A percentile compares a stretch with the other conserved stretches of the same genome.
Conservation (phyloP, 2,329 filamentous ascomycete species). For the Allantophomopsis lycopodina region DNA sequence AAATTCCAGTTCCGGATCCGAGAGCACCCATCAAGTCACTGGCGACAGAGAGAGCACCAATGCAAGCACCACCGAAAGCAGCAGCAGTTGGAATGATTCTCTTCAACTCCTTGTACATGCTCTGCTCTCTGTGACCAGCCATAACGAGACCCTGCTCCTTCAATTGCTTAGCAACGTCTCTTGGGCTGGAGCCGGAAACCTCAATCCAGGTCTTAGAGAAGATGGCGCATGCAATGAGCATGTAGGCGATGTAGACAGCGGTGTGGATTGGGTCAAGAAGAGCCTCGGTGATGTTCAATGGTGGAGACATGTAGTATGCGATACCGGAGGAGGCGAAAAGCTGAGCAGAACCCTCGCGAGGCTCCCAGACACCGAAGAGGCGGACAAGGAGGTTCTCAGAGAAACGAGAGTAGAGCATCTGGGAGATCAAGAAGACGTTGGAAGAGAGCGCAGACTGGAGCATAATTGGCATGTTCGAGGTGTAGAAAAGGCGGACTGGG, state of each 20-base stretch:
- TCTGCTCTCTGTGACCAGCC: slow-evolving; percentile 98
- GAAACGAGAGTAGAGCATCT: slow-evolving; percentile 99
- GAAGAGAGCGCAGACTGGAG: slow-evolving; percentile 95
- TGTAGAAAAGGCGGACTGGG: slow-evolving; percentile 98
- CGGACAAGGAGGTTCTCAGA: slow-evolving; percentile 97
- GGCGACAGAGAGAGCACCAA: slow-evolving; percentile 89
- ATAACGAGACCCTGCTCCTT: slow-evolving; percentile 99
- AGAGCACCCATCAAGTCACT: slow-evolving; percentile 93
- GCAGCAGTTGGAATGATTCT: slow-evolving; percentile 96
- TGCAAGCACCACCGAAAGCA: slow-evolving; percentile 96
- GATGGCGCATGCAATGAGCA: slow-evolving; percentile 92
- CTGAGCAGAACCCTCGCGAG: slow-evolving; percentile 89
- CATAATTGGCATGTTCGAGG: slow-evolving; percentile 99
- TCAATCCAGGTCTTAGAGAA: slow-evolving; percentile 99
- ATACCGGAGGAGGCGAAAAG: slow-evolving; percentile 87
- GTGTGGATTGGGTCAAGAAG: slow-evolving; percentile 96
- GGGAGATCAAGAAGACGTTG: slow-evolving; percentile 97
- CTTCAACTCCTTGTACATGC: slow-evolving; percentile 99
- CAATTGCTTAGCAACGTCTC: slow-evolving; percentile 97
- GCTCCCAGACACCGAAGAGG: slow-evolving; percentile 96
- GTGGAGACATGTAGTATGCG: slow-evolving; percentile 99
- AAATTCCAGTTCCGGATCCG: slow-evolving; percentile 92
- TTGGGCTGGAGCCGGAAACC: slow-evolving; percentile 92
- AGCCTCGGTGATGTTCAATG: slow-evolving; percentile 93
- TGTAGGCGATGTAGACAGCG: slow-evolving; percentile 88